Evolutionary conservation across 176 grass and related monocot genomes (phyloP).

Genomic region (Avena atlantica): DNA sequence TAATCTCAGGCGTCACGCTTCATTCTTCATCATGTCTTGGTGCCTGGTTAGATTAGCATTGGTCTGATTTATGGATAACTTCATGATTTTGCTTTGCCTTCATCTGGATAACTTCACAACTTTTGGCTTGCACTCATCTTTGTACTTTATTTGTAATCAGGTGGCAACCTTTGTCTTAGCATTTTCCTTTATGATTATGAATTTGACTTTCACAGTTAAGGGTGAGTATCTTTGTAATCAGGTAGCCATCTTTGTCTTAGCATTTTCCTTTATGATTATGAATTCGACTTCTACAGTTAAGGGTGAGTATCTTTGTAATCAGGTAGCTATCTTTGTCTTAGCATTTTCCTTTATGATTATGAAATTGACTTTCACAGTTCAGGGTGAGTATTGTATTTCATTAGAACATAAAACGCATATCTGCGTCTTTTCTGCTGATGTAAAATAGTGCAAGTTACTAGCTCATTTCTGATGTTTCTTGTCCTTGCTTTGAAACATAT

Average conservation of each 20-base stretch:
- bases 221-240: not conserved
- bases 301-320: no score
- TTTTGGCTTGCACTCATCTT: not conserved
- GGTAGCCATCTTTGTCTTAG: no score
- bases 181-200: not conserved
- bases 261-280: no score
- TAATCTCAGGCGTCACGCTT: not conserved
- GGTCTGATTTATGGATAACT: not conserved
- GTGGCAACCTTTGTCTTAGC: not conserved
- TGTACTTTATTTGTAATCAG: slow-evolving; percentile 6
- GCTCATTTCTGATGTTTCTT: not conserved
- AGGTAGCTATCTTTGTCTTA: no score
- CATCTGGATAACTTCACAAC: not conserved
- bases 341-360: no score
- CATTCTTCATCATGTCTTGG: not conserved
- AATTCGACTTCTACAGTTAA: no score
- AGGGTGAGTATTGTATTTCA: not conserved
- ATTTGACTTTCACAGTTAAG: not conserved
- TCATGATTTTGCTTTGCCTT: not conserved
- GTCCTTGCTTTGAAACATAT: not conserved
- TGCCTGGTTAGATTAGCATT: not conserved
- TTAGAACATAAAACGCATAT: not conserved
- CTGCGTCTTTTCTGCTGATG: not conserved
- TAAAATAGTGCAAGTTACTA: slow-evolving; percentile 7
- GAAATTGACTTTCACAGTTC: no score